Percentiles rank a stretch among this genome's conserved stretches.
phyloP scores from a whole-genome alignment of 2,329 filamentous ascomycete species.

The Escovopsis sp. region DNA sequence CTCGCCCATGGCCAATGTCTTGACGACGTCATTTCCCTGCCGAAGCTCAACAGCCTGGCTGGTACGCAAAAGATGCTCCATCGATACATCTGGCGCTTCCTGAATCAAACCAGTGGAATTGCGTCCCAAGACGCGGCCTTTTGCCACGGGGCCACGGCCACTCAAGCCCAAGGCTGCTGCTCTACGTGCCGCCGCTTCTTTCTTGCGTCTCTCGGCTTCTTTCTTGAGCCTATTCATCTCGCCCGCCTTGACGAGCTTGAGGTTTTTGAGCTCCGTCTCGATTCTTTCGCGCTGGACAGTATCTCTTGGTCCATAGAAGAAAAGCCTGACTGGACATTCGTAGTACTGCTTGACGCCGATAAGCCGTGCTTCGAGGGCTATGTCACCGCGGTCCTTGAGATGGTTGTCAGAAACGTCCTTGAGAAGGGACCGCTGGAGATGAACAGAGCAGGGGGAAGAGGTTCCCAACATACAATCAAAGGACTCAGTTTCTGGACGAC shows the following conservation, averaged over 20 bases:
- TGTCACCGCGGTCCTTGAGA: constrained; percentile 34
- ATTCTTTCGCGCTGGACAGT: constrained; percentile 35
- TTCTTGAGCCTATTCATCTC: constrained; percentile 38
- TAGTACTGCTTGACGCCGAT: constrained; percentile 49
- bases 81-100: constrained; percentile 25
- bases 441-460: neutral
- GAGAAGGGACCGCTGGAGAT: neutral
- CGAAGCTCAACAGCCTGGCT: constrained; percentile 55
- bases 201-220: constrained; percentile 38
- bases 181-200: constrained; percentile 37
- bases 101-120: constrained; percentile 1
- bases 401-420: too few relatives aligned
- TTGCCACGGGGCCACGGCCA: constrained; percentile 21
- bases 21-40: constrained; percentile 46
- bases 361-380: constrained; percentile 55
- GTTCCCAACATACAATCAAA: constrained; percentile 41
- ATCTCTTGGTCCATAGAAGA: constrained; percentile 52
- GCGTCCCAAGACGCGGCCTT: constrained; percentile 13
- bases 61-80: constrained; percentile 48
- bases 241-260: constrained; percentile 46
- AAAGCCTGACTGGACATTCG: constrained; percentile 58
- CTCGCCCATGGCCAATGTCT: constrained; percentile 58
- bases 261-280: constrained; percentile 45
- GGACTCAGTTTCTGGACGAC: constrained; percentile 57
- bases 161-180: constrained; percentile 23